These are phyloP conservation scores for Acanthamoeba polyphaga DNA, from an alignment of 208 protist genomes.

Conservation along the genomic window DNA sequence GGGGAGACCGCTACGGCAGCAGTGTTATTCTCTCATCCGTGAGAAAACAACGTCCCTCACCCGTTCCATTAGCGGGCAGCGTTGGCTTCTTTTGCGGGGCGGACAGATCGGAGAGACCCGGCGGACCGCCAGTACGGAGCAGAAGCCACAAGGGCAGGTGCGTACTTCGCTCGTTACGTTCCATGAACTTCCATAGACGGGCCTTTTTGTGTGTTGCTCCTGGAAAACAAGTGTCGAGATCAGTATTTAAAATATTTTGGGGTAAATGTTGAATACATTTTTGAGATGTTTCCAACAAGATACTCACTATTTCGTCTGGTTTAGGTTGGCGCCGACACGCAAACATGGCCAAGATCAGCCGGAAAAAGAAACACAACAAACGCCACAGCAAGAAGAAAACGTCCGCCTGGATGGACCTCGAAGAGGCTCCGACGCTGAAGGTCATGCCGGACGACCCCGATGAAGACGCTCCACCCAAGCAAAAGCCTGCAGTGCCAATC, in stretches of 20 bases:
- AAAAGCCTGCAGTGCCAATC: background rate
- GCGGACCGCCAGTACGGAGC: no score
- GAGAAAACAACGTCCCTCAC: no score
- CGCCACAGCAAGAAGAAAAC: background rate
- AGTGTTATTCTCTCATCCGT: no score
- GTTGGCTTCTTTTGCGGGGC: no score
- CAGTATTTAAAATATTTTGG: no score
- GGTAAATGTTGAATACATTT: no score
- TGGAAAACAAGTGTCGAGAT: no score
- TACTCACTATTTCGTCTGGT: background rate
- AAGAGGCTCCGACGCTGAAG: background rate
- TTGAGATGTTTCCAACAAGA: background rate
- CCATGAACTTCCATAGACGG: no score
- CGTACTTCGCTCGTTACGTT: background rate
- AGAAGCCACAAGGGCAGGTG: background rate
- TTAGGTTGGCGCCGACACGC: background rate
- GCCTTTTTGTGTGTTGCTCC: no score
- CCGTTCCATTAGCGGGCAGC: no score
- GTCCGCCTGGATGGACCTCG: background rate
- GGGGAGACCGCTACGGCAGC: no score
- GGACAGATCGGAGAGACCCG: no score
- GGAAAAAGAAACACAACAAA: background rate
- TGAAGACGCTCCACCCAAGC: background rate
- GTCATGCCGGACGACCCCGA: conserved; percentile 7
- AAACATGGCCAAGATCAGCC: background rate